phyloP scores from a whole-genome alignment of 495 filamentous ascomycete species.

The Penicillium samsonianum region DNA sequence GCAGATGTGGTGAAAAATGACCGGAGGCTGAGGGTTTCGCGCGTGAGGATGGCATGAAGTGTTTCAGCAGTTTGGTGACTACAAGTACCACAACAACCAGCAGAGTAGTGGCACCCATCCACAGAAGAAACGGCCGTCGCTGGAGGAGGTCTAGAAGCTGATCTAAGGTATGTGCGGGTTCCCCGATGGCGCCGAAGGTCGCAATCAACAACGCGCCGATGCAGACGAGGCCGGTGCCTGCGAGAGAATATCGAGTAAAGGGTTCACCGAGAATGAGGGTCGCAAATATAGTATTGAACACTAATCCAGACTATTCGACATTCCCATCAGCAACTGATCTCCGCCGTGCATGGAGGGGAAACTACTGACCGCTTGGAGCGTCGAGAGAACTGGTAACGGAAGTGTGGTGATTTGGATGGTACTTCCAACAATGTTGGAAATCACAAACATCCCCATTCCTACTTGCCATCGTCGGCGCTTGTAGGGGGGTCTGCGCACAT shows the following conservation, averaged over 20 bases:
- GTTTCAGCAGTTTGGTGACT: constrained; percentile 57
- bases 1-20: constrained; percentile 48
- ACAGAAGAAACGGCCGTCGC: constrained; percentile 76
- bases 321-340: constrained; percentile 6
- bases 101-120: constrained; percentile 80
- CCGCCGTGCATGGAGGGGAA: constrained; percentile 6
- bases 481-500: constrained; percentile 82
- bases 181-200: constrained; percentile 91
- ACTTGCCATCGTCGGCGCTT: constrained; percentile 93
- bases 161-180: constrained; percentile 84
- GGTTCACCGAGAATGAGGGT: constrained; percentile 90
- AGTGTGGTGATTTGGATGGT: constrained; percentile 97
- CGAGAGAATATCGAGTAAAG: constrained; percentile 87
- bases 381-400: constrained; percentile 91
- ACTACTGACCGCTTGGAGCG: constrained; percentile 75
- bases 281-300: constrained; percentile 98
- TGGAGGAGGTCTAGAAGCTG: constrained; percentile 79
- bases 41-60: constrained; percentile 43
- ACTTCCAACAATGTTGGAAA: constrained; percentile 91
- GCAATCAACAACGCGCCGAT: constrained; percentile 86
- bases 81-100: constrained; percentile 69
- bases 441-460: constrained; percentile 95
- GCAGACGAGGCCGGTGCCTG: constrained; percentile 86
- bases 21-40: constrained; percentile 31
- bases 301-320: constrained; percentile 68